Percentiles rank a stretch among this genome's conserved stretches.
Evolutionary conservation across 768 basidiomycete species (phyloP).

Genomic region (Tylopilus sp.): DNA sequence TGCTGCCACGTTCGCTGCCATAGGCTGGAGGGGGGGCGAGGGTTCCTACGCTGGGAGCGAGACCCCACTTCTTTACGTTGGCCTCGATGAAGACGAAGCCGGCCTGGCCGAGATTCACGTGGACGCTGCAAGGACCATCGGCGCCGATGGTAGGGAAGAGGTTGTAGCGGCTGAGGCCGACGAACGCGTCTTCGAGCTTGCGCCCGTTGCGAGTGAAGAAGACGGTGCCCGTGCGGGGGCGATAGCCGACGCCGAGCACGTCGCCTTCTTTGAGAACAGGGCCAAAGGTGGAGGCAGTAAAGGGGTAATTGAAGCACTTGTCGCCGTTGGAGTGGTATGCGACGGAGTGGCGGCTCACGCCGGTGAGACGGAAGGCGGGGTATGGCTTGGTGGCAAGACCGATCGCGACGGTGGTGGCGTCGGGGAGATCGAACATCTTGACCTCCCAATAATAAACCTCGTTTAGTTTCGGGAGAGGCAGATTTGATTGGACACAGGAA

Average conservation of each 20-base stretch:
- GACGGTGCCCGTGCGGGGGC: constrained; percentile 95
- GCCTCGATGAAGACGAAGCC: constrained; percentile 99
- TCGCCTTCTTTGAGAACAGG: constrained; percentile 88
- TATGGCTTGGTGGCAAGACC: constrained; percentile 97
- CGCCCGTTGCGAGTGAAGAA: constrained; percentile 98
- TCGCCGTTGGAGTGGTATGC: constrained; percentile 97
- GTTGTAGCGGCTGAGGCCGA: constrained; percentile 86
- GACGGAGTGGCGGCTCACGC: constrained; percentile 80
- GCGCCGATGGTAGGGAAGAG: constrained; percentile 97
- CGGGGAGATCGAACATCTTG: constrained; percentile 97
- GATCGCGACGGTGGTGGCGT: constrained; percentile 82
- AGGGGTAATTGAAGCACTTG: constrained; percentile 97
- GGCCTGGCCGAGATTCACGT: constrained; percentile 96
- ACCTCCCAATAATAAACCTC: constrained; percentile 99
- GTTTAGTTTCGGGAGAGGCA: constrained; percentile 95
- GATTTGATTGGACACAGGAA: constrained; percentile 93
- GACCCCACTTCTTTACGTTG: constrained; percentile 99
- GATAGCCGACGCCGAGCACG: constrained; percentile 92
- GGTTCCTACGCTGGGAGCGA: constrained; percentile 96
- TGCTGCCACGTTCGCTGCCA: constrained; percentile 94
- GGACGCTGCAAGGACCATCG: constrained; percentile 93
- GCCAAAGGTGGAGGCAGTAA: constrained; percentile 81
- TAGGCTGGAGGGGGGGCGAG: constrained; percentile 97
- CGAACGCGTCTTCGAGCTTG: constrained; percentile 93
- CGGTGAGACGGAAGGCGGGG: constrained; percentile 90